Percentiles rank a stretch among this genome's conserved stretches.
phyloP scores from a whole-genome alignment of 192 early-diverging fungal genomes.

The Coemansia sp. region DNA sequence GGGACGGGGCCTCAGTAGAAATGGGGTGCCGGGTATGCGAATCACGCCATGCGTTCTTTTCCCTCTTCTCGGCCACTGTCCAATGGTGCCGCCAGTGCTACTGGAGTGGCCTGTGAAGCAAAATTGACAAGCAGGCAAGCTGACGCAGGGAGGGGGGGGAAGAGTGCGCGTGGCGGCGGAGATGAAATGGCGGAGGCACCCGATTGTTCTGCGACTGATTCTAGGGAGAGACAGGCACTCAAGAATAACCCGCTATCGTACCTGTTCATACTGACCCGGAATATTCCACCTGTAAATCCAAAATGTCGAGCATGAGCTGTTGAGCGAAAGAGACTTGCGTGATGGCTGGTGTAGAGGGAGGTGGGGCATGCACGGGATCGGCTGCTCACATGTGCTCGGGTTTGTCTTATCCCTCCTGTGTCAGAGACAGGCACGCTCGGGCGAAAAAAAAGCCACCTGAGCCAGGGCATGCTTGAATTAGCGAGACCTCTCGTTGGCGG shows the following conservation, averaged over 20 bases:
- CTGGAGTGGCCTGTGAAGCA: background rate
- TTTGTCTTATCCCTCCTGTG: background rate
- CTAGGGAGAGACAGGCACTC: background rate
- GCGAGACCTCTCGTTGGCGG: background rate
- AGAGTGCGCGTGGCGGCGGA: slow-evolving; percentile 6
- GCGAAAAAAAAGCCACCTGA: background rate
- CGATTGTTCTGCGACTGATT: background rate
- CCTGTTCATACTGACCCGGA: background rate
- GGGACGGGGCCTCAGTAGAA: background rate
- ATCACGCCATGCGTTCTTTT: slow-evolving; percentile 2
- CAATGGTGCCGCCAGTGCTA: background rate
- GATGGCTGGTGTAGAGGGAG: slow-evolving; percentile 4
- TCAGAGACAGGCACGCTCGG: background rate
- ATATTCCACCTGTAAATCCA: background rate
- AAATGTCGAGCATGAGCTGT: background rate
- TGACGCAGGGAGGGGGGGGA: too few relatives aligned
- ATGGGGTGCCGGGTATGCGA: slow-evolving; percentile 1
- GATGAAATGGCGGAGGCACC: background rate
- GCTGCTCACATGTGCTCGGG: slow-evolving; percentile 5
- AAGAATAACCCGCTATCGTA: background rate
- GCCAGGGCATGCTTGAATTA: slow-evolving; percentile 1
- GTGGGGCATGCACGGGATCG: slow-evolving; percentile 9
- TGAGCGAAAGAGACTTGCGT: slow-evolving; percentile 1
- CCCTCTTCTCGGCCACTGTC: background rate
- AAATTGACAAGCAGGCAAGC: background rate